These are phyloP conservation scores for Sesbania bispinosa DNA, from an alignment of 306 rosid species.

Conservation along the genomic window DNA sequence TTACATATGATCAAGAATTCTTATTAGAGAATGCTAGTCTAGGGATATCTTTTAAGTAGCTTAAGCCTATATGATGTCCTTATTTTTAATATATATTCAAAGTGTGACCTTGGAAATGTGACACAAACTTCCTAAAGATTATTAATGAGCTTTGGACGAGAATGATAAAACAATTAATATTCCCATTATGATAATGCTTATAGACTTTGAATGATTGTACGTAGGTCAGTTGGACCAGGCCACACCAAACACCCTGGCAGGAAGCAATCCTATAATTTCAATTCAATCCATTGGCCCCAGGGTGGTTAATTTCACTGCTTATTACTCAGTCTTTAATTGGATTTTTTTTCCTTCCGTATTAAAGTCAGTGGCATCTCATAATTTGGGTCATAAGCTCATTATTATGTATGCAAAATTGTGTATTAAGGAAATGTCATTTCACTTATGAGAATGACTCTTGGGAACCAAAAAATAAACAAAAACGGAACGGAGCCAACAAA, in stretches of 20 bases:
- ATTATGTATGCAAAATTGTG: background rate
- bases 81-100: constrained; percentile 5
- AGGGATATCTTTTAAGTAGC: background rate
- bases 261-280: background rate
- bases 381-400: background rate
- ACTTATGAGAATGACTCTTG: background rate
- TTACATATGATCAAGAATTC: background rate
- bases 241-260: constrained; percentile 25
- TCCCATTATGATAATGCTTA: constrained; percentile 6
- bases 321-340: background rate
- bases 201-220: constrained; percentile 35
- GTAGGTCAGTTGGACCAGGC: constrained; percentile 29
- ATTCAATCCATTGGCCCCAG: background rate
- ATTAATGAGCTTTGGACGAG: constrained; percentile 19
- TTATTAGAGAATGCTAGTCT: background rate
- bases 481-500: background rate
- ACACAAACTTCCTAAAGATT: constrained; percentile 16
- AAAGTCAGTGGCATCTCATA: background rate
- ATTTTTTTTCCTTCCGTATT: background rate
- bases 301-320: background rate
- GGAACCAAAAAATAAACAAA: background rate
- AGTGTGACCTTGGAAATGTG: constrained; percentile 25
- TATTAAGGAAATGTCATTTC: constrained; percentile 14
- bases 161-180: constrained; percentile 14
- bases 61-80: background rate